Conservation (phyloP, 148 eudicot genomes). For the Beta vulgaris region DNA sequence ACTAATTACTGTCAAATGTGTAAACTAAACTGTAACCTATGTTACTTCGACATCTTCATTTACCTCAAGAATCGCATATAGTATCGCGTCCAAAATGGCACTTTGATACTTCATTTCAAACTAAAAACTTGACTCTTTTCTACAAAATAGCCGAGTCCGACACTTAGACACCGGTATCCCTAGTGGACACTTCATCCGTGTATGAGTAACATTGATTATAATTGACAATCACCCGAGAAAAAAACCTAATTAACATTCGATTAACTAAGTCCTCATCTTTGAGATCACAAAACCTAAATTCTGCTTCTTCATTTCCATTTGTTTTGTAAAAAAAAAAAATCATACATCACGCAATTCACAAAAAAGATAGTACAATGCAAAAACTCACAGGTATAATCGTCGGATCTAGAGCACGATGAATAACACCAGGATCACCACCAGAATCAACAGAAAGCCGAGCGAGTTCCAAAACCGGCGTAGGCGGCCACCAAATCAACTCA, state of each 20-base stretch:
- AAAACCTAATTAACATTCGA: background rate
- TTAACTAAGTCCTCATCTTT: background rate
- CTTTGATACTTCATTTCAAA: too few relatives aligned
- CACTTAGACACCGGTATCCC: too few relatives aligned
- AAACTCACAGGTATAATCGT: slow-evolving; percentile 50
- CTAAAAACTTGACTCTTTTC: too few relatives aligned
- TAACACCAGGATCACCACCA: slow-evolving; percentile 62
- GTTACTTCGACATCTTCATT: too few relatives aligned
- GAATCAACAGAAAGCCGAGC: slow-evolving; percentile 81
- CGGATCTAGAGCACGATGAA: slow-evolving; percentile 64
- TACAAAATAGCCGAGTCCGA: too few relatives aligned
- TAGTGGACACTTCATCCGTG: too few relatives aligned
- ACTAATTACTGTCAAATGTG: too few relatives aligned
- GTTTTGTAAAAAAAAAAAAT: background rate
- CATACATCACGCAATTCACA: background rate
- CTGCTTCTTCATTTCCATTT: background rate
- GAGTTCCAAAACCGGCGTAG: slow-evolving; percentile 63
- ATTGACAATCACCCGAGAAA: background rate
- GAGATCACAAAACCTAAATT: background rate
- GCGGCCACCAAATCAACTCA: slow-evolving; percentile 71
- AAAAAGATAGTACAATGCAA: background rate
- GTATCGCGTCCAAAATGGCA: too few relatives aligned
- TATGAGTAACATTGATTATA: too few relatives aligned
- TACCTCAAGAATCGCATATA: too few relatives aligned
- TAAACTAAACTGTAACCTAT: too few relatives aligned